Percentiles rank a stretch among this genome's conserved stretches.
phyloP scores from a whole-genome alignment of 371 early-diverging fungal species.

The Mucor circinelloides region DNA sequence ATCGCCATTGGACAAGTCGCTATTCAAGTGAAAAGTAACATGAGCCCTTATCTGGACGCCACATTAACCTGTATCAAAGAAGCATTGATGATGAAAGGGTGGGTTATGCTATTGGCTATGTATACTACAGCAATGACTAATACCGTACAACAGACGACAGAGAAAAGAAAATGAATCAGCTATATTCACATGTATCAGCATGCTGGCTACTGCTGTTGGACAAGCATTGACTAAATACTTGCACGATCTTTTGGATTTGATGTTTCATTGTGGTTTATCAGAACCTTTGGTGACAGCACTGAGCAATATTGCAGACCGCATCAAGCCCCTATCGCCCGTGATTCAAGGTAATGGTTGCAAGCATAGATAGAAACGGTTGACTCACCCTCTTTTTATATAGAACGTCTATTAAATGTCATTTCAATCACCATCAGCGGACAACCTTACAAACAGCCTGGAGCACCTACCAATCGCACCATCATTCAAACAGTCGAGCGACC shows the following conservation, averaged over 20 bases:
- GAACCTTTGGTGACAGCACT: slow-evolving; percentile 84
- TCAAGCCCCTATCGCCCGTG: slow-evolving; percentile 80
- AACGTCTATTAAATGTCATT: slow-evolving; percentile 86
- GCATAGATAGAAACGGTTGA: neutral
- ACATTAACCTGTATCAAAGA: slow-evolving; percentile 78
- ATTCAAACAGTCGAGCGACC: slow-evolving; percentile 47
- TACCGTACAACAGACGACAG: slow-evolving; percentile 42
- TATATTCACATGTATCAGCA: slow-evolving; percentile 84
- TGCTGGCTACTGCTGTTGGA: slow-evolving; percentile 90
- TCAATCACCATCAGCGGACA: slow-evolving; percentile 86
- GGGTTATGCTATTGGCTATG: neutral
- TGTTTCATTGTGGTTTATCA: slow-evolving; percentile 89
- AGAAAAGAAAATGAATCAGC: slow-evolving; percentile 70
- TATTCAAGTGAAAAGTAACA: slow-evolving; percentile 78
- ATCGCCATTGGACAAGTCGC: slow-evolving; percentile 88
- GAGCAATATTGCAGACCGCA: slow-evolving; percentile 77
- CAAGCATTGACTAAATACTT: slow-evolving; percentile 86
- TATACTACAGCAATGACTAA: neutral
- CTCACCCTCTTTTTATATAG: slow-evolving; percentile 35
- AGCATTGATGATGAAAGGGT: slow-evolving; percentile 59
- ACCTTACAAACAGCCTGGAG: slow-evolving; percentile 83
- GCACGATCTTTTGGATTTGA: slow-evolving; percentile 87
- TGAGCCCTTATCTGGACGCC: slow-evolving; percentile 80
- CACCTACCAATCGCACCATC: slow-evolving; percentile 55
- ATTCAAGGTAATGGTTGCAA: slow-evolving; percentile 74